Evolutionary conservation across 2,329 filamentous ascomycete species (phyloP).

Genomic region (Epichloe festucae): DNA sequence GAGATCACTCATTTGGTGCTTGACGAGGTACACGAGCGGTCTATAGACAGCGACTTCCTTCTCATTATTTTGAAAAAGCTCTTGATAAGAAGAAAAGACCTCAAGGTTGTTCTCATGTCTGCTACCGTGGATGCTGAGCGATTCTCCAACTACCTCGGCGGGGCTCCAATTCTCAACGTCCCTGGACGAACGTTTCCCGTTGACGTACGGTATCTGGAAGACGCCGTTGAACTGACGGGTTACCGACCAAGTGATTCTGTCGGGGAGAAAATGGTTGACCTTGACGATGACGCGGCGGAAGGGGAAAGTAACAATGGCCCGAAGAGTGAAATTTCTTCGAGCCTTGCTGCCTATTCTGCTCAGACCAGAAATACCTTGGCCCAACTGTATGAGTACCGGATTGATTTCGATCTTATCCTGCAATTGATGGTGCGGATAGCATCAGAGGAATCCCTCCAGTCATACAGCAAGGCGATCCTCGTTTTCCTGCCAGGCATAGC

Average conservation of each 20-base stretch:
- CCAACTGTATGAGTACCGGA: conserved; percentile 78
- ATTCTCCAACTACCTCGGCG: conserved; percentile 78
- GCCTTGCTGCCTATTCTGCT: conserved; percentile 59
- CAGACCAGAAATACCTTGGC: conserved; percentile 63
- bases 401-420: conserved; percentile 78
- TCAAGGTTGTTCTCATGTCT: conserved; percentile 95
- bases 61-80: conserved; percentile 83
- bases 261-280: conserved; percentile 42
- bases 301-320: conserved; percentile 34
- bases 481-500: conserved; percentile 91
- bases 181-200: conserved; percentile 92
- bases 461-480: conserved; percentile 82
- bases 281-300: conserved; percentile 47
- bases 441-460: conserved; percentile 47
- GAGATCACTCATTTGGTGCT: conserved; percentile 90
- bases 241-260: conserved; percentile 40
- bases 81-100: conserved; percentile 59
- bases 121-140: conserved; percentile 87
- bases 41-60: conserved; percentile 93
- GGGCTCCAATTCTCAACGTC: conserved; percentile 77
- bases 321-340: conserved; percentile 47
- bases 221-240: conserved; percentile 78
- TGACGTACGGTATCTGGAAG: conserved; percentile 75
- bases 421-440: conserved; percentile 69
- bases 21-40: conserved; percentile 95